These are phyloP conservation scores for Phyllosticta capitalensis DNA, from an alignment of 2,329 filamentous ascomycete genomes.

Conservation along the genomic window DNA sequence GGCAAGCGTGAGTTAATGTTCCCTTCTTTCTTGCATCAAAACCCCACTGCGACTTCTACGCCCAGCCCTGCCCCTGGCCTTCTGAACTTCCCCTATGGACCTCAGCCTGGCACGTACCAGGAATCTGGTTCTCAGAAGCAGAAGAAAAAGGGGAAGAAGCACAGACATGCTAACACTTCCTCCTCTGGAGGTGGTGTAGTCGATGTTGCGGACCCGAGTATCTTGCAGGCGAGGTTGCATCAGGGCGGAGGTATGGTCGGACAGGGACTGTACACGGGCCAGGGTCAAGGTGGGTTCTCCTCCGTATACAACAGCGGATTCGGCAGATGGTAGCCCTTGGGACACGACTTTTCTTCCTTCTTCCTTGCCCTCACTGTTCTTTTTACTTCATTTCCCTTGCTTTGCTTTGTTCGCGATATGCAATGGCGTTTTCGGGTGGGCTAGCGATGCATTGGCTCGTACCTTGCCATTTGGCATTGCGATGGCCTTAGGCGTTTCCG, in stretches of 20 bases:
- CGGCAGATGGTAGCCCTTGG: conserved; percentile 28
- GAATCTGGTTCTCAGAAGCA: conserved; percentile 84
- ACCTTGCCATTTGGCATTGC: conserved; percentile 22
- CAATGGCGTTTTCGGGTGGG: conserved; percentile 27
- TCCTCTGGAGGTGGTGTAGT: conserved; percentile 98
- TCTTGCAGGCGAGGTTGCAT: conserved; percentile 95
- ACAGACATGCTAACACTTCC: conserved; percentile 99
- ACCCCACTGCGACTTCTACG: conserved; percentile 72
- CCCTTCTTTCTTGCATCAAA: conserved; percentile 84
- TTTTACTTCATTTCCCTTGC: conserved; percentile 18
- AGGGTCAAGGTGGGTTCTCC: conserved; percentile 88
- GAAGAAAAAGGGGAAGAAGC: conserved; percentile 99
- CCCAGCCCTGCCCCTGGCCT: conserved; percentile 84
- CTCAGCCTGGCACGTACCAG: conserved; percentile 77
- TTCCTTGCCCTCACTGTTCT: conserved; percentile 15
- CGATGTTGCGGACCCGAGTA: conserved; percentile 99
- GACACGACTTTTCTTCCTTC: conserved; percentile 16
- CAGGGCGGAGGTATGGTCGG: conserved; percentile 72
- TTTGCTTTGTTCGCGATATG: conserved; percentile 21
- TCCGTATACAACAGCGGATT: conserved; percentile 55
- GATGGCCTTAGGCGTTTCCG: conserved; percentile 29
- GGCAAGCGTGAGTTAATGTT: conserved; percentile 98
- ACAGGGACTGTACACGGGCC: conserved; percentile 82
- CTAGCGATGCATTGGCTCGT: conserved; percentile 30
- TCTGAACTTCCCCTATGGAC: conserved; percentile 84